Conservation (phyloP, 352 stramenopile genomes). For the Lagenidium giganteum region DNA sequence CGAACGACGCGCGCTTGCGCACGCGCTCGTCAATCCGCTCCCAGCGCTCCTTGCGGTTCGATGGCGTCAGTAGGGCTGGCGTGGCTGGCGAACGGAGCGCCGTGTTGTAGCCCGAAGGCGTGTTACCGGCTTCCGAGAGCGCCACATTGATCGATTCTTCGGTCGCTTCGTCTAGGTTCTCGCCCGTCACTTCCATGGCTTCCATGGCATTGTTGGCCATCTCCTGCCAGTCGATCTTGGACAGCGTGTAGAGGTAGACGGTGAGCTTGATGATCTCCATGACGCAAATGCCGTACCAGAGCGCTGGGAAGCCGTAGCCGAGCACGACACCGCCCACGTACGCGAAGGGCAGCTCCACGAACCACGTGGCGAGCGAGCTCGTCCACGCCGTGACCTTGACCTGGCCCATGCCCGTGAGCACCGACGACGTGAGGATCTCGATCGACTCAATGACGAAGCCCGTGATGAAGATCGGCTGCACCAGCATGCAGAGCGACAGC, state of each 20-base stretch:
- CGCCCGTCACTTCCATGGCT: constrained; percentile 32
- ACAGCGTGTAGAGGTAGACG: constrained; percentile 29
- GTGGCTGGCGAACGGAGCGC: constrained; percentile 47
- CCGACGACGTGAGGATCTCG: constrained; percentile 37
- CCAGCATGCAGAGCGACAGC: constrained; percentile 36
- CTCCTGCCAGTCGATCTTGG: constrained; percentile 32
- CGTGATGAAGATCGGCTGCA: constrained; percentile 45
- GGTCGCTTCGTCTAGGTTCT: constrained; percentile 22
- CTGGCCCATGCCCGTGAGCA: constrained; percentile 50
- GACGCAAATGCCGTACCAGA: constrained; percentile 41
- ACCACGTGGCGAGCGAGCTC: constrained; percentile 39
- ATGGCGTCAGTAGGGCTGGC: constrained; percentile 47
- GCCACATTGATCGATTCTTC: constrained; percentile 27
- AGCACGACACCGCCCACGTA: constrained; percentile 38
- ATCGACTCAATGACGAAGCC: constrained; percentile 44
- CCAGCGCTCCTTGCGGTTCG: constrained; percentile 43
- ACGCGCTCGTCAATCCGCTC: constrained; percentile 45
- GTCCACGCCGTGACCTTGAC: constrained; percentile 42
- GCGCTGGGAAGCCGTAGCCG: constrained; percentile 32
- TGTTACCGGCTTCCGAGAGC: constrained; percentile 44
- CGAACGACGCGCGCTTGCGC: constrained; percentile 13
- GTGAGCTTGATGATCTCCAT: constrained; percentile 42
- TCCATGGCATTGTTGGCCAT: constrained; percentile 34
- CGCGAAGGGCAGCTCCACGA: constrained; percentile 38
- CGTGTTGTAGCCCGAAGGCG: constrained; percentile 31